Evolutionary conservation across 352 stramenopile genomes (phyloP).

Genomic region (Phytophthora sojae): DNA sequence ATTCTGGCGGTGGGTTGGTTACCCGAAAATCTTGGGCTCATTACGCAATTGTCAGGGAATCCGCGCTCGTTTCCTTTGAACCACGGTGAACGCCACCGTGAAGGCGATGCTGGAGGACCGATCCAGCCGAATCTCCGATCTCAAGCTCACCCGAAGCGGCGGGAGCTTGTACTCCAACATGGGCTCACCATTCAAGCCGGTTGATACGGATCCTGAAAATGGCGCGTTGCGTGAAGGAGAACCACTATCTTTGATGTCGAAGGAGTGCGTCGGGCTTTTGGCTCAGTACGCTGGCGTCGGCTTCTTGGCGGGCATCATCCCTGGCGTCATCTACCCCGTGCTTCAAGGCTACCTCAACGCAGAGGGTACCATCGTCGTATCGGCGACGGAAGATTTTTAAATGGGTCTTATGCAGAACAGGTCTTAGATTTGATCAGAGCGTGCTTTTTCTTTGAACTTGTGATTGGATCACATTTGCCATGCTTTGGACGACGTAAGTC

Average conservation of each 20-base stretch:
- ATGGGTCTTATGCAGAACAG: too few relatives aligned
- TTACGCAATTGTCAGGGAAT: constrained; percentile 23
- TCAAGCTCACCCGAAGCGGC: constrained; percentile 16
- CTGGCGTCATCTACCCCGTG: constrained; percentile 55
- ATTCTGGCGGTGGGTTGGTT: constrained; percentile 15
- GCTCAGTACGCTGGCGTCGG: constrained; percentile 59
- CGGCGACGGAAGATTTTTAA: too few relatives aligned
- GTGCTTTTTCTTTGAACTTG: too few relatives aligned
- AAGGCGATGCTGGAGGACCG: constrained; percentile 31
- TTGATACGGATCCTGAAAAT: constrained; percentile 31
- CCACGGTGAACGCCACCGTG: constrained; percentile 23
- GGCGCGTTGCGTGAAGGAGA: constrained; percentile 47
- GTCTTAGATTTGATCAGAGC: too few relatives aligned
- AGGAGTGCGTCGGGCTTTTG: constrained; percentile 49
- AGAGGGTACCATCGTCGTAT: constrained; percentile 52
- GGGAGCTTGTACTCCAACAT: constrained; percentile 20
- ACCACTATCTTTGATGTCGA: constrained; percentile 41
- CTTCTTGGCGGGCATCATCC: constrained; percentile 47
- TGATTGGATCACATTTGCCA: too few relatives aligned
- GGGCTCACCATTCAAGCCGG: constrained; percentile 23
- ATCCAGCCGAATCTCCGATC: constrained; percentile 20
- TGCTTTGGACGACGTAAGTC: too few relatives aligned
- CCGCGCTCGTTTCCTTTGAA: not conserved
- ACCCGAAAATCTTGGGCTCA: not conserved
- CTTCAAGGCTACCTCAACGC: constrained; percentile 59